phyloP scores from a whole-genome alignment of 2,329 filamentous ascomycete species.

The Fusarium sp. region DNA sequence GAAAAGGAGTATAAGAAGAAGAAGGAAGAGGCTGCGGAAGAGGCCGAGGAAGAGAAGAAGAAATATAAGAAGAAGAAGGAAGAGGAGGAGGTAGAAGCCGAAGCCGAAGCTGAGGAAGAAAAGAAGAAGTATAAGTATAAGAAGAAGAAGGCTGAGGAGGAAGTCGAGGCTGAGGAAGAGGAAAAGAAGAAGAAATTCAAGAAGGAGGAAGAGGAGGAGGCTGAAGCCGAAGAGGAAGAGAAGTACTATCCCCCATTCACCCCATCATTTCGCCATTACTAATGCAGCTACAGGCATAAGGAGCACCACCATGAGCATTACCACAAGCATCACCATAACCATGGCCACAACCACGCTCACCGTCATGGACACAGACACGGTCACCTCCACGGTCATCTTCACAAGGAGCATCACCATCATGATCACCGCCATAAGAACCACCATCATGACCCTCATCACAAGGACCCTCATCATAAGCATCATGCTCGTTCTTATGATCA shows the following conservation, averaged over 20 bases:
- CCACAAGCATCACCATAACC: not conserved
- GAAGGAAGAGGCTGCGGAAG: not conserved
- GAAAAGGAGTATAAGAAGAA: not conserved
- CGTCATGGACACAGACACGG: not conserved
- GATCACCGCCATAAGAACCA: not conserved
- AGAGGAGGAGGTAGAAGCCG: not conserved
- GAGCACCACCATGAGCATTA: conserved; percentile 3
- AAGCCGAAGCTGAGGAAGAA: not conserved
- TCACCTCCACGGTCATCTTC: not conserved
- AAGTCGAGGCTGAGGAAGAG: not conserved
- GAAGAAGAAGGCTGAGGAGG: no score
- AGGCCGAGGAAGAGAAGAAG: not conserved
- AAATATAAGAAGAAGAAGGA: not conserved
- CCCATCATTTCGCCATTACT: not conserved
- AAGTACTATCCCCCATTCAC: not conserved
- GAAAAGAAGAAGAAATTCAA: conserved; percentile 7
- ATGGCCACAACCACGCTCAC: not conserved
- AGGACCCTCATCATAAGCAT: not conserved
- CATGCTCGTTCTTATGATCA: not conserved
- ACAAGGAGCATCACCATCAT: not conserved
- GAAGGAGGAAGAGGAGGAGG: not conserved
- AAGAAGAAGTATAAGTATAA: no score
- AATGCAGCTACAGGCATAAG: not conserved
- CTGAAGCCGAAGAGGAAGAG: not conserved
- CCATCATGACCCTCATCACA: not conserved